Conservation (phyloP, 1,284 basidiomycete genomes). For the Pisolithus thermaeus region DNA sequence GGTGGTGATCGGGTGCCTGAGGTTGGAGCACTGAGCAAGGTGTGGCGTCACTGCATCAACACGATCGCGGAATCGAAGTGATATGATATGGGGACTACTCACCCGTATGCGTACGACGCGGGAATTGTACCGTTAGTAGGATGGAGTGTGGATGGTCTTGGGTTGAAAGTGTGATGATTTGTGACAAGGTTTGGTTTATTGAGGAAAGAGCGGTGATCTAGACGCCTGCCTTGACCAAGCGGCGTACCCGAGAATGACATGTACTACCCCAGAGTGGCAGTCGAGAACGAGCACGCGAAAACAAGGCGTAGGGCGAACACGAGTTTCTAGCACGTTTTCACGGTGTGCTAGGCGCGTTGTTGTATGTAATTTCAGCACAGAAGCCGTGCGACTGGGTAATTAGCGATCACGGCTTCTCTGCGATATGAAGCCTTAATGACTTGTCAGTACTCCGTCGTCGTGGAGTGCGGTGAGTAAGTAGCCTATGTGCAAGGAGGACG, state of each 20-base stretch:
- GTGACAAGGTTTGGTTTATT: constrained; percentile 43
- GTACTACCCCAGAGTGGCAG: constrained; percentile 28
- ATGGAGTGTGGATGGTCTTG: constrained; percentile 15
- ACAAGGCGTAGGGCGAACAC: not conserved
- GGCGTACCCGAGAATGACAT: constrained; percentile 84
- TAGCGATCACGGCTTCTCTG: not conserved
- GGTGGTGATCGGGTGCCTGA: constrained; percentile 54
- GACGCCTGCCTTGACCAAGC: constrained; percentile 74
- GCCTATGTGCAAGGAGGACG: not conserved
- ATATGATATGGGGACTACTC: constrained; percentile 21
- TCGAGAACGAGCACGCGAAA: constrained; percentile 7
- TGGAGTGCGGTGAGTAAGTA: not conserved
- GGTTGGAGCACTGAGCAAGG: constrained; percentile 47
- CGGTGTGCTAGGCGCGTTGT: not conserved
- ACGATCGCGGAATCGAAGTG: constrained; percentile 8
- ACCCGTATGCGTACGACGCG: constrained; percentile 67
- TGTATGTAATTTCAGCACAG: constrained; percentile 1
- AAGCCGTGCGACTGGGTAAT: too few relatives aligned
- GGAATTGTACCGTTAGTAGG: constrained; percentile 37
- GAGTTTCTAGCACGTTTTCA: constrained; percentile 7
- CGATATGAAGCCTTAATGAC: not conserved
- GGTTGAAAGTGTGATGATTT: constrained; percentile 26
- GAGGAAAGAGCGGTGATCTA: constrained; percentile 72
- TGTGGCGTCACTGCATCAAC: constrained; percentile 13
- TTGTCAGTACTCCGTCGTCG: not conserved